Evolutionary conservation across 2,329 filamentous ascomycete species (phyloP), one percentile per base, ranked within the genome.

Genomic region (Neocatenulostroma microsporum): DNA sequence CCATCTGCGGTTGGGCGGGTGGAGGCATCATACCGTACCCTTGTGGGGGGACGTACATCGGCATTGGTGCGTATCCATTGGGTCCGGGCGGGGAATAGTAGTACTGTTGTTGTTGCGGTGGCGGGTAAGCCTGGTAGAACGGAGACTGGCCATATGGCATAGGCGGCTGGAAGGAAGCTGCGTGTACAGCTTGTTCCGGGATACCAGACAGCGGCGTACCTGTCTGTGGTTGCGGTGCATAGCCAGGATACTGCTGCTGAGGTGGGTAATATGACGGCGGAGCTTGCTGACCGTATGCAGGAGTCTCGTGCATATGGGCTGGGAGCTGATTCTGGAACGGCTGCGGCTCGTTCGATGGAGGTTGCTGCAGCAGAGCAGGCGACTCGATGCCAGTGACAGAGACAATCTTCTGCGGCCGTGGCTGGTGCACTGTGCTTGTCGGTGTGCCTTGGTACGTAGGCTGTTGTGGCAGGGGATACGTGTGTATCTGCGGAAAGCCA

Each of bases 251-350:
- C 41, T 49, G 46, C 35, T 51, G 48, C 8, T 47, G 47, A 17
- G 53, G 83, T 17, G 73, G 61, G 40, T 83, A 65, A 47, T 67
- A 69, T 12, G 47, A 46, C n/a, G 56, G 47, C 18, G 48, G 42
- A 7, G 57, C 47, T 33, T 78, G 64, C 19, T 40, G 37, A 11
- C 62, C 62, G 31, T 74, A 72, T 17, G 67, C 65, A 41, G 74
- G 76, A 25, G 57, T 55, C 33, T 72, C 72, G 43, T 69, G 68
- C 31, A 86, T 74, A 48, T 88, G 82, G 3, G 80, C 63, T 2
- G 88, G 89, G n/a, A 94, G 79, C 61, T 95, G 88, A 52, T 94
- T 88, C 50, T 94, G 87, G 69, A 96, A 95, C 0, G 88, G 84
- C 56, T 88, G 84, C 51, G 89, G 82, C 52, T 82, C 71, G 11